Conservation (phyloP, 1,139 yeast genomes). For the Yamadazyma jaroonii region DNA sequence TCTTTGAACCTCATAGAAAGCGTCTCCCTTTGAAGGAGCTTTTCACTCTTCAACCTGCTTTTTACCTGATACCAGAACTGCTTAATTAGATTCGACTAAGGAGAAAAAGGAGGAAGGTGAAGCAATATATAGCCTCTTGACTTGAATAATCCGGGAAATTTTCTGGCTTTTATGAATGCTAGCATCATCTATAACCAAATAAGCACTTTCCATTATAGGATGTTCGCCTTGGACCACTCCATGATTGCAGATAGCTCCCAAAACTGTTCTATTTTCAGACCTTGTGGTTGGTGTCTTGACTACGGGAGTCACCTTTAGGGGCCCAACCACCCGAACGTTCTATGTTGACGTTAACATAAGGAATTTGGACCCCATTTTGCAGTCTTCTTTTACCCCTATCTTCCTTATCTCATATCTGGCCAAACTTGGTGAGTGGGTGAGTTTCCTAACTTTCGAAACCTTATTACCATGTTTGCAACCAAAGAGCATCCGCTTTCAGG, state of each 20-base stretch:
- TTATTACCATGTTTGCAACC: no score
- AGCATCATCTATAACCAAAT: slow-evolving; percentile 10
- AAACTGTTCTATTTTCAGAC: slow-evolving; percentile 11
- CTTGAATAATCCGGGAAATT: slow-evolving; percentile 10
- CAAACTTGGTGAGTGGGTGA: no score
- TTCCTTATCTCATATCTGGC: no score
- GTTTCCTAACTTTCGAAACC: no score
- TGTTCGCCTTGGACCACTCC: slow-evolving; percentile 10
- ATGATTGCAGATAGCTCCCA: slow-evolving; percentile 12
- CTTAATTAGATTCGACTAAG: slow-evolving; percentile 12
- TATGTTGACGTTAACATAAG: no score
- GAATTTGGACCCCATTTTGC: no score
- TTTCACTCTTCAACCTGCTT: slow-evolving; percentile 10
- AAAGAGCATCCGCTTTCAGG: no score
- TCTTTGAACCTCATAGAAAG: slow-evolving; percentile 6
- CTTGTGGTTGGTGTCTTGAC: no score
- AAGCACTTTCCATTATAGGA: slow-evolving; percentile 6
- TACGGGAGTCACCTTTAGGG: no score
- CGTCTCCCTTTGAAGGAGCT: slow-evolving; percentile 10
- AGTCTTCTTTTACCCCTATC: no score
- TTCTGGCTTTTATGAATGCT: slow-evolving; percentile 8
- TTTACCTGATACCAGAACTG: slow-evolving; percentile 13
- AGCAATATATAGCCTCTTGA: slow-evolving; percentile 11
- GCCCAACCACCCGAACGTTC: no score
- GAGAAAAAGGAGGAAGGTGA: slow-evolving; percentile 12